Conservation (phyloP, 2,329 filamentous ascomycete genomes). For the Colletotrichum sp. region DNA sequence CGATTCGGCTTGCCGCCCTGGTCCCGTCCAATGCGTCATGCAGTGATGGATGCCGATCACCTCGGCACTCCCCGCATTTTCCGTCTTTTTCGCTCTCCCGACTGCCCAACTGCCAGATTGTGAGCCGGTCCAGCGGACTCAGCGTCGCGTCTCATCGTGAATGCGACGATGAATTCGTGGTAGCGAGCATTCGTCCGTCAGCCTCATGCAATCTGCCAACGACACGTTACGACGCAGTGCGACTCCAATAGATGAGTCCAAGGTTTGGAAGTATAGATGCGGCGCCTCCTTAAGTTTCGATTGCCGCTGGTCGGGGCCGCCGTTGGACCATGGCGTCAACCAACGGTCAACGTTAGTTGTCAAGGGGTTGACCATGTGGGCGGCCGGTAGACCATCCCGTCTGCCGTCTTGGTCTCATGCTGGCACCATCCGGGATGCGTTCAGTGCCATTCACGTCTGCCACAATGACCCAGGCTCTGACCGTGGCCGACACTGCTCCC, state of each 20-base stretch:
- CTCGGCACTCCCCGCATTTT: background rate
- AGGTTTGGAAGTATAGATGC: background rate
- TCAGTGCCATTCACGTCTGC: background rate
- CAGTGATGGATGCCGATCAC: constrained; percentile 1
- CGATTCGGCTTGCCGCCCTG: background rate
- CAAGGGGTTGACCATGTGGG: background rate
- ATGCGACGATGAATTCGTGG: background rate
- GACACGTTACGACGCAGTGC: background rate
- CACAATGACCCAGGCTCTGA: background rate
- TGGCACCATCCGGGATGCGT: background rate
- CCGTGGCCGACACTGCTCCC: background rate
- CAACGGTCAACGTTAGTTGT: background rate
- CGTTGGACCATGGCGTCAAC: background rate
- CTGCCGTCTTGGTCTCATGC: constrained; percentile 4
- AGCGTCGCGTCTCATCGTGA: background rate
- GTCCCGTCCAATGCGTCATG: background rate
- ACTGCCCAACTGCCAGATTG: background rate
- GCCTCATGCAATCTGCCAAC: background rate
- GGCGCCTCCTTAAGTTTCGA: background rate
- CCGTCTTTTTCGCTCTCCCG: background rate
- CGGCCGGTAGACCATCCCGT: background rate
- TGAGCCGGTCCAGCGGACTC: background rate
- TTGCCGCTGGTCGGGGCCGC: background rate
- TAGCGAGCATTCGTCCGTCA: background rate
- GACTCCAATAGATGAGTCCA: background rate